These are phyloP conservation scores for Thermomyces lanuginosus DNA, from an alignment of 2,329 filamentous ascomycete species.

Conservation along the genomic window DNA sequence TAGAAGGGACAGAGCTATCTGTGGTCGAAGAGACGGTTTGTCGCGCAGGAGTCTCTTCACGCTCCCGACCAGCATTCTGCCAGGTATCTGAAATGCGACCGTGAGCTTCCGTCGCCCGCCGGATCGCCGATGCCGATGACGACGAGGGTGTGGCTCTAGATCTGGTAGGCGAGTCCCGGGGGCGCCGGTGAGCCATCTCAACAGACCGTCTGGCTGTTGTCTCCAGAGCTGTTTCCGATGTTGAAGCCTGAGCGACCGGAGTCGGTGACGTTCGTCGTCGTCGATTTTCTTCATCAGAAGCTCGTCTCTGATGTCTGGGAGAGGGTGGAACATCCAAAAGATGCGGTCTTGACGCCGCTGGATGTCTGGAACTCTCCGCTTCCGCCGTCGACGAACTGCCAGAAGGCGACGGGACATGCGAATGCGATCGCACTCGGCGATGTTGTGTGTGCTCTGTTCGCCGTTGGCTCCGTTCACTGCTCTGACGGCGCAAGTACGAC, in stretches of 20 bases:
- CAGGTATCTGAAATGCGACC: conserved; percentile 13
- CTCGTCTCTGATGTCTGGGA: conserved; percentile 16
- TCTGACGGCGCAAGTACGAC: conserved; percentile 19
- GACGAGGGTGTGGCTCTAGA: conserved; percentile 12
- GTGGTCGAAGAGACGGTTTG: conserved; percentile 12
- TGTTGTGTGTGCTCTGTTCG: conserved; percentile 10
- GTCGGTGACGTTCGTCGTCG: conserved; percentile 20
- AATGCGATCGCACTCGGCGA: conserved; percentile 16
- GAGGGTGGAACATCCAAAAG: conserved; percentile 16
- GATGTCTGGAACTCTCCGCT: conserved; percentile 11
- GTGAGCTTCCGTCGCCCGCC: conserved; percentile 20
- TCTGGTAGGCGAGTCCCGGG: conserved; percentile 14
- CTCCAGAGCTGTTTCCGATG: conserved; percentile 18
- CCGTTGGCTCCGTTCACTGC: conserved; percentile 19
- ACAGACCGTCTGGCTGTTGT: conserved; percentile 20
- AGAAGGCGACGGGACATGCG: no score
- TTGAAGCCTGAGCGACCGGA: conserved; percentile 16
- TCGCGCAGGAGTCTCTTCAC: conserved; percentile 11
- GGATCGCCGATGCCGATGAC: conserved; percentile 12
- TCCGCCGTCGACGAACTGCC: conserved; percentile 8
- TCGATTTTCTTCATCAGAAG: conserved; percentile 18
- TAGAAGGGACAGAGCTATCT: conserved; percentile 2
- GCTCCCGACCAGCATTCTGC: conserved; percentile 12
- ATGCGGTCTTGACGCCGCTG: conserved; percentile 18
- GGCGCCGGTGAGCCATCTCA: conserved; percentile 20